phyloP scores from a whole-genome alignment of 805 yeast genomes.

The Yamadazyma akitaensis region DNA sequence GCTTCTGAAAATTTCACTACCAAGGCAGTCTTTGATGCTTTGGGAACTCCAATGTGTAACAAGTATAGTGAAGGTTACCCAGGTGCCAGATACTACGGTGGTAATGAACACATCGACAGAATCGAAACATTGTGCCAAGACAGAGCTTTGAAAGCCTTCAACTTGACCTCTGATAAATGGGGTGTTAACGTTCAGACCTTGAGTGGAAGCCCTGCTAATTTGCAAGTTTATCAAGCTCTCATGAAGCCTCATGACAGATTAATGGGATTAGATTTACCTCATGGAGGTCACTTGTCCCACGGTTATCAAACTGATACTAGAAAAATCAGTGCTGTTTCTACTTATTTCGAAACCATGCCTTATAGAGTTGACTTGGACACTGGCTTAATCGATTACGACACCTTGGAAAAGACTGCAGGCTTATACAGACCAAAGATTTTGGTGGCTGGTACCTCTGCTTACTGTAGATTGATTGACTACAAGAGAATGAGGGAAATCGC shows the following conservation, averaged over 20 bases:
- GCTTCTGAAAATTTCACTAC: slow-evolving; percentile 97
- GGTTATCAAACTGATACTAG: slow-evolving; percentile 92
- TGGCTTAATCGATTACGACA: slow-evolving; percentile 90
- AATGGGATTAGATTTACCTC: slow-evolving; percentile 97
- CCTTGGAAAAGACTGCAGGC: slow-evolving; percentile 73
- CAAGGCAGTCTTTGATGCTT: slow-evolving; percentile 86
- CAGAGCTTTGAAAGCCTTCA: slow-evolving; percentile 85
- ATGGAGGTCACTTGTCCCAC: slow-evolving; percentile 97
- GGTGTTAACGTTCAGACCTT: slow-evolving; percentile 96
- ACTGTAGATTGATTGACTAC: slow-evolving; percentile 87
- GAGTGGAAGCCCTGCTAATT: slow-evolving; percentile 96
- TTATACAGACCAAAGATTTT: slow-evolving; percentile 92
- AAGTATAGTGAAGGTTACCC: slow-evolving; percentile 99
- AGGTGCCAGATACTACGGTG: slow-evolving; percentile 97
- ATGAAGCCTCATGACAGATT: slow-evolving; percentile 87
- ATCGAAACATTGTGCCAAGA: slow-evolving; percentile 87
- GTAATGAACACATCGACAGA: slow-evolving; percentile 90
- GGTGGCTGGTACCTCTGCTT: slow-evolving; percentile 97
- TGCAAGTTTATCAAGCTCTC: slow-evolving; percentile 86
- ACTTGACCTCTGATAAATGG: slow-evolving; percentile 77
- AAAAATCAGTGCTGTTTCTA: slow-evolving; percentile 88
- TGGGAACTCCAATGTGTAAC: slow-evolving; percentile 96
- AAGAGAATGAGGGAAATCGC: slow-evolving; percentile 87
- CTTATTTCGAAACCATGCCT: slow-evolving; percentile 97
- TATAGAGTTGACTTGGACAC: slow-evolving; percentile 83